Conservation (phyloP, 192 early-diverging fungal species). For the Podila verticillata region DNA sequence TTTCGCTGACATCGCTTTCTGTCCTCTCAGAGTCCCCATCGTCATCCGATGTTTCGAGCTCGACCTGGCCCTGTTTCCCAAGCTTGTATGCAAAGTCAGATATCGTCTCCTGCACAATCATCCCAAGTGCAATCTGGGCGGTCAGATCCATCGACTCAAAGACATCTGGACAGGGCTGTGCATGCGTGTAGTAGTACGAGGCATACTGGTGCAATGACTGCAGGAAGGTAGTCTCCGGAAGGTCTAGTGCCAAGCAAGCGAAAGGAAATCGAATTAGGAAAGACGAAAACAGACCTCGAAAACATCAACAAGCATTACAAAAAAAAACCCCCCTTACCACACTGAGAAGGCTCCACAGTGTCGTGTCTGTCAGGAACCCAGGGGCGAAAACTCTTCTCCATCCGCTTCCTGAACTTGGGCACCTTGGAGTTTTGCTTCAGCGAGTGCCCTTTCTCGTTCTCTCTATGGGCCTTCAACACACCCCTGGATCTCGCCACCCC, state of each 20-base stretch:
- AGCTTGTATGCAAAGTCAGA: slow-evolving; percentile 17
- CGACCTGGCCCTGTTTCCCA: neutral
- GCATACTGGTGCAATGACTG: slow-evolving; percentile 39
- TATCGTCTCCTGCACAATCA: slow-evolving; percentile 45
- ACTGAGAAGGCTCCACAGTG: slow-evolving; percentile 12
- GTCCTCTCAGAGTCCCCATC: slow-evolving; percentile 3
- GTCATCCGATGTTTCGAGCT: neutral
- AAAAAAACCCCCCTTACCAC: slow-evolving; percentile 10
- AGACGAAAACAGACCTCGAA: neutral
- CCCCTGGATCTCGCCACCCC: too few relatives aligned
- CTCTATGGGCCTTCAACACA: neutral
- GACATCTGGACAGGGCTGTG: slow-evolving; percentile 21
- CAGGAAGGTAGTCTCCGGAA: slow-evolving; percentile 32
- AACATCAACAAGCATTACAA: neutral
- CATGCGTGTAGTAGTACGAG: slow-evolving; percentile 40
- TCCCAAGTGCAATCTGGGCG: slow-evolving; percentile 35
- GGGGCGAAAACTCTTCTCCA: slow-evolving; percentile 23
- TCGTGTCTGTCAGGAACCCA: slow-evolving; percentile 13
- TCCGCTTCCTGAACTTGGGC: slow-evolving; percentile 12
- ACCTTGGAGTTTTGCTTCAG: neutral
- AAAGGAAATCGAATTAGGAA: neutral
- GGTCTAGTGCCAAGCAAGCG: slow-evolving; percentile 7
- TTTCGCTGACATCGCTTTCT: neutral
- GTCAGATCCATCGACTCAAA: slow-evolving; percentile 46
- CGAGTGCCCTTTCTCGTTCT: neutral